Conservation (phyloP, 75 land plant genomes). For the Sequoia sempervirens region DNA sequence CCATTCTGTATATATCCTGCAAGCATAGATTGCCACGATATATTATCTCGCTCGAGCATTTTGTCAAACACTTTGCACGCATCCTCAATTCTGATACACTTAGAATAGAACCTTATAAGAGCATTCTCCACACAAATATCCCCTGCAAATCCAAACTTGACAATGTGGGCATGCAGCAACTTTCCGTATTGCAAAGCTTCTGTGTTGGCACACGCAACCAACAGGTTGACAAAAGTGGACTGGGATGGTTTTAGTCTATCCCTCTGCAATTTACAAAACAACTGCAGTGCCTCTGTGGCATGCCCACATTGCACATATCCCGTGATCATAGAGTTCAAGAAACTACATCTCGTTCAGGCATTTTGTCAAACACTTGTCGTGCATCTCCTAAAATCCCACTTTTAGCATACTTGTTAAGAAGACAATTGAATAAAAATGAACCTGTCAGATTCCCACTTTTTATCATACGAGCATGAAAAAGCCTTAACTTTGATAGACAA, state of each 20-base stretch:
- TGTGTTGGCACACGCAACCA: slow-evolving; percentile 31
- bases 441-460: slow-evolving; percentile 16
- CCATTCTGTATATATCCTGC: slow-evolving; percentile 13
- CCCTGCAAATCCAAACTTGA: slow-evolving; percentile 5
- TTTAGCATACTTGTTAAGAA: slow-evolving; percentile 40
- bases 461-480: slow-evolving; percentile 29
- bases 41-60: slow-evolving; percentile 3
- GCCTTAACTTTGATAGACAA: slow-evolving; percentile 4
- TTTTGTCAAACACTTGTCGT: slow-evolving; percentile 33
- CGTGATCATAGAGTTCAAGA: slow-evolving; percentile 39
- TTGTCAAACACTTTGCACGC: slow-evolving; percentile 13
- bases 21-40: slow-evolving; percentile 18
- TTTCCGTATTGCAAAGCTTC: slow-evolving; percentile 6
- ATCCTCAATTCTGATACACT: slow-evolving; percentile 10
- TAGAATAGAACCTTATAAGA: slow-evolving; percentile 12
- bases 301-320: slow-evolving; percentile 26
- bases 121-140: slow-evolving; percentile 6
- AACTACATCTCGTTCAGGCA: slow-evolving; percentile 36
- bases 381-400: slow-evolving; percentile 26
- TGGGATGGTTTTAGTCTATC: slow-evolving; percentile 27
- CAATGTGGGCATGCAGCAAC: slow-evolving; percentile 11
- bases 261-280: slow-evolving; percentile 31
- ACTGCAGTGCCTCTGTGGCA: slow-evolving; percentile 18
- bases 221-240: slow-evolving; percentile 19
- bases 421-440: slow-evolving; percentile 30